Percentiles rank a stretch among this genome's conserved stretches.
Evolutionary conservation across 2,329 filamentous ascomycete genomes (phyloP).

Genomic region (Cordyceps javanica): DNA sequence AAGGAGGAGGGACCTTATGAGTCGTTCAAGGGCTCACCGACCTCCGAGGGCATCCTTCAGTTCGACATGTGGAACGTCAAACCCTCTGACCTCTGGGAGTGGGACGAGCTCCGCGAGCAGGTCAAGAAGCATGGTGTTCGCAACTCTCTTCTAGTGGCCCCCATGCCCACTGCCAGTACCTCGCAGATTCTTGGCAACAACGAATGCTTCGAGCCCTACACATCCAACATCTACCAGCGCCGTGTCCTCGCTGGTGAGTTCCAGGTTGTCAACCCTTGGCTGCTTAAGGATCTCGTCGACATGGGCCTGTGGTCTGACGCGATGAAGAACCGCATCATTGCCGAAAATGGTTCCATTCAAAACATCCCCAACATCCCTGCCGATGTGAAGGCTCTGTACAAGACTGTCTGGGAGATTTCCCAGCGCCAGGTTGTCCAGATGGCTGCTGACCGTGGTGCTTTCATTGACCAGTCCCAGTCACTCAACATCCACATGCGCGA

Average conservation of each 20-base stretch:
- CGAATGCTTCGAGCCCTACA: conserved; percentile 99
- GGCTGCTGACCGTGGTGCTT: conserved; percentile 95
- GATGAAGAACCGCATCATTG: conserved; percentile 99
- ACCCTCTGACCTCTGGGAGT: conserved; percentile 94
- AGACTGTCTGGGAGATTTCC: conserved; percentile 99
- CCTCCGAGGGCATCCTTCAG: conserved; percentile 92
- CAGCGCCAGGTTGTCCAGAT: conserved; percentile 95
- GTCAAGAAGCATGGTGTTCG: conserved; percentile 90
- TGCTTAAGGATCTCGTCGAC: conserved; percentile 96
- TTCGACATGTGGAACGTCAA: conserved; percentile 98
- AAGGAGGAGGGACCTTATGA: conserved; percentile 78
- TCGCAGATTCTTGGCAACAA: conserved; percentile 99
- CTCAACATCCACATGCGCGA: conserved; percentile 99
- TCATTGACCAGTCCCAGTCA: conserved; percentile 98
- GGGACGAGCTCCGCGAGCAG: conserved; percentile 79
- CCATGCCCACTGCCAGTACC: conserved; percentile 96
- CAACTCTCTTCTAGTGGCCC: conserved; percentile 91
- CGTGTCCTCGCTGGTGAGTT: conserved; percentile 97
- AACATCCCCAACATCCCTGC: conserved; percentile 94
- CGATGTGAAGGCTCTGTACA: conserved; percentile 95
- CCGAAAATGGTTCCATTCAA: conserved; percentile 91
- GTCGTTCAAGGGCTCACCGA: conserved; percentile 87
- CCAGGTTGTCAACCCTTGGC: conserved; percentile 98
- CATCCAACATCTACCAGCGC: conserved; percentile 98
- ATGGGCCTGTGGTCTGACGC: conserved; percentile 97